A percentile compares a stretch with the other conserved stretches of the same genome.
phyloP scores from a whole-genome alignment of 2,329 filamentous ascomycete species.

The Myriosclerotinia scirpicola region DNA sequence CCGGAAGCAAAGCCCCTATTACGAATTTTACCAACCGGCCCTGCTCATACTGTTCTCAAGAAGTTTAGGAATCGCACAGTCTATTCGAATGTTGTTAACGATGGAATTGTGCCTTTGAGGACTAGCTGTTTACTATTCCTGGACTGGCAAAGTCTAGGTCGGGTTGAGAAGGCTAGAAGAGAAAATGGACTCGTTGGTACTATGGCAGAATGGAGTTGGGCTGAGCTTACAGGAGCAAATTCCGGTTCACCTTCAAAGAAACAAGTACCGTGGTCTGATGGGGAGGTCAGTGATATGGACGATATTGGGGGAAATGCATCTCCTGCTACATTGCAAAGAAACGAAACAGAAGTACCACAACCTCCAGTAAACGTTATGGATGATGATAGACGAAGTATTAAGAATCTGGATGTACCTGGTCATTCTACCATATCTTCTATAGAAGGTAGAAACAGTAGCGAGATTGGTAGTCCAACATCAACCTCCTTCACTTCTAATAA shows the following conservation, averaged over 20 bases:
- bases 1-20: conserved; percentile 86
- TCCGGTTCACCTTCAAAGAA: conserved; percentile 35
- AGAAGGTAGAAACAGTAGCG: conserved; percentile 16
- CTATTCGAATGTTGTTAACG: conserved; percentile 97
- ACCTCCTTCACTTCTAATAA: conserved; percentile 42
- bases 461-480: conserved; percentile 26
- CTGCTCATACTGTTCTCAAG: conserved; percentile 81
- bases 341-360: conserved; percentile 63
- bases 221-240: conserved; percentile 78
- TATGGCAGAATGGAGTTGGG: conserved; percentile 91
- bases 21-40: conserved; percentile 85
- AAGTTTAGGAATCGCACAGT: conserved; percentile 89
- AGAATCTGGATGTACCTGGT: conserved; percentile 42
- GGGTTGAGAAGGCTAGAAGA: conserved; percentile 89
- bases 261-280: conserved; percentile 30
- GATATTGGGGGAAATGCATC: conserved; percentile 35
- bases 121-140: conserved; percentile 96
- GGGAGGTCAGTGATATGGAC: conserved; percentile 31
- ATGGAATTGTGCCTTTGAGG: conserved; percentile 90
- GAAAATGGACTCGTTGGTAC: conserved; percentile 92
- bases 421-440: conserved; percentile 30
- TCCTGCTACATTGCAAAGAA: conserved; percentile 47
- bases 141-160: conserved; percentile 91
- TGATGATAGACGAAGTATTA: conserved; percentile 62
- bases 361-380: conserved; percentile 64